Conservation (phyloP, 441 rosid species). For the Flueggea neowawraea region DNA sequence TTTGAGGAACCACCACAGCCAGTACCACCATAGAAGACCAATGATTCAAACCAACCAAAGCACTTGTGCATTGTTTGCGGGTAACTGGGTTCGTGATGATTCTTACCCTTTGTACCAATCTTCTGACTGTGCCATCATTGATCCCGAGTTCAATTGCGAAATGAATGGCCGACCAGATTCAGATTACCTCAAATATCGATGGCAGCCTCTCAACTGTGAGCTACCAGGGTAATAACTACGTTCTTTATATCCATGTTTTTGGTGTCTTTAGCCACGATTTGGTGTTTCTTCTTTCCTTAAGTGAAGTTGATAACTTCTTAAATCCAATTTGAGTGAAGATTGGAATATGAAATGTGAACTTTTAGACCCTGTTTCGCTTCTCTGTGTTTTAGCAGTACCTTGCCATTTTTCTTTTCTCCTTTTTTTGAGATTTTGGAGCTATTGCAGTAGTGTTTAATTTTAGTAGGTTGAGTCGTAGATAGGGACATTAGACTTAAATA, state of each 20-base stretch:
- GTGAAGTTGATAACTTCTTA: too few relatives aligned
- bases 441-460: too few relatives aligned
- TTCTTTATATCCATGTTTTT: too few relatives aligned
- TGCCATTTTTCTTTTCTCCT: too few relatives aligned
- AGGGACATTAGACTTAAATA: too few relatives aligned
- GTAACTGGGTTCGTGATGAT: constrained; percentile 80
- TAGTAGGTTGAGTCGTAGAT: too few relatives aligned
- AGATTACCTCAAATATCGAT: constrained; percentile 76
- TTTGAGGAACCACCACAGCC: constrained; percentile 4
- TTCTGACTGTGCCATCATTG: constrained; percentile 63
- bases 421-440: too few relatives aligned
- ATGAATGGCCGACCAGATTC: constrained; percentile 87
- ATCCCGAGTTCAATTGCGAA: constrained; percentile 74
- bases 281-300: too few relatives aligned
- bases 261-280: too few relatives aligned
- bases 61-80: constrained; percentile 64
- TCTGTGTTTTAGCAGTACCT: too few relatives aligned
- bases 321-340: too few relatives aligned
- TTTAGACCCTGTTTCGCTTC: neutral
- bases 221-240: constrained; percentile 60
- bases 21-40: constrained; percentile 14
- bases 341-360: too few relatives aligned
- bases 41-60: constrained; percentile 43
- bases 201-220: constrained; percentile 85
- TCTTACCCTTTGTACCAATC: constrained; percentile 67